A percentile compares a stretch with the other conserved stretches of the same genome.
Evolutionary conservation across 1,284 basidiomycete genomes (phyloP).

Genomic region (Rhodofomes roseus): DNA sequence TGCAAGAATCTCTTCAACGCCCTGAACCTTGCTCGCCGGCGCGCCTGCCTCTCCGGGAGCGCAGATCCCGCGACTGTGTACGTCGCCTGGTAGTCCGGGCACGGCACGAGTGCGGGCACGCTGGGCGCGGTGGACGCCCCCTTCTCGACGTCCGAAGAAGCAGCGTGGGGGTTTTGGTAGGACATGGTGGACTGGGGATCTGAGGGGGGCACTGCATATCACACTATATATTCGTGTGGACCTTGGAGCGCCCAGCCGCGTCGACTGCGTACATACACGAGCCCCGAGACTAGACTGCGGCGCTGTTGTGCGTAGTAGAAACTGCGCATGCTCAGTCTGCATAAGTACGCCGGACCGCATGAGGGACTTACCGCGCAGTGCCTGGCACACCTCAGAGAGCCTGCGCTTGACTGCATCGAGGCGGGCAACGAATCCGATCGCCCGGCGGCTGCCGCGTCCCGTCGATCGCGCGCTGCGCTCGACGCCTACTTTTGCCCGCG

Average conservation of each 20-base stretch:
- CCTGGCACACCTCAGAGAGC: no score
- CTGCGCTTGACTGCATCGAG: no score
- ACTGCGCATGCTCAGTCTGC: no score
- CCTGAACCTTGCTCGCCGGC: not conserved
- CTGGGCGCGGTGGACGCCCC: not conserved
- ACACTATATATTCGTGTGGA: not conserved
- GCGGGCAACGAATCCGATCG: no score
- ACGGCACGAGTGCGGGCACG: not conserved
- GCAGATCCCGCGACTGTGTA: not conserved
- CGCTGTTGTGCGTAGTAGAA: not conserved
- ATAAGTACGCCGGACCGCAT: no score
- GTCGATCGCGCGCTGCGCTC: no score
- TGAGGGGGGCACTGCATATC: not conserved
- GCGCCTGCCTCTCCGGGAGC: not conserved
- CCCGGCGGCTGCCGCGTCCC: no score
- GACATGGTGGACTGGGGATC: not conserved
- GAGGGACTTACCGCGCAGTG: no score
- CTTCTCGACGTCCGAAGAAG: not conserved
- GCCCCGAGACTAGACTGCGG: not conserved
- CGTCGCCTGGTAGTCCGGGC: not conserved
- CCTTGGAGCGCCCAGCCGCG: not conserved
- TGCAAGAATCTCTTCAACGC: not conserved
- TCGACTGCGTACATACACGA: no score
- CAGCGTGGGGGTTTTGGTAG: not conserved
- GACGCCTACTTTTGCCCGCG: no score